phyloP scores from a whole-genome alignment of 495 filamentous ascomycete genomes.

The Xylaria bambusicola region DNA sequence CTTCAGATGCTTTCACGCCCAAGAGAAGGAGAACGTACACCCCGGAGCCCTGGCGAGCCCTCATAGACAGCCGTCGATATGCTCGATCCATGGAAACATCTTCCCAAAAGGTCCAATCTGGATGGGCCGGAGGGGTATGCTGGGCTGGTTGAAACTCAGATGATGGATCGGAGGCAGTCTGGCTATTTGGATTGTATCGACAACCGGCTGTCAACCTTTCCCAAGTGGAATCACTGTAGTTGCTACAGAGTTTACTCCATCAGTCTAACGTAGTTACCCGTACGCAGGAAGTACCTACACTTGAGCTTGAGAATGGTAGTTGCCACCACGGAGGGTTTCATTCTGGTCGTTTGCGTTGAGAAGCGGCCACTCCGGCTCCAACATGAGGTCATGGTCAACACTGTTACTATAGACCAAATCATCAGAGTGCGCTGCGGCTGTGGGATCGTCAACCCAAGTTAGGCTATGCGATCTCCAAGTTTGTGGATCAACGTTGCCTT shows the following conservation, averaged over 20 bases:
- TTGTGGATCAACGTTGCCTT: not conserved
- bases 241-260: not conserved
- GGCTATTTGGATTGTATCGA: not conserved
- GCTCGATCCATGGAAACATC: not conserved
- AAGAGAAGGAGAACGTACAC: not conserved
- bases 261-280: not conserved
- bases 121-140: not conserved
- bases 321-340: not conserved
- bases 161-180: not conserved
- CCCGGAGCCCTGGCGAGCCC: constrained; percentile 6
- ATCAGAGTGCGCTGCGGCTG: not conserved
- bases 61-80: not conserved
- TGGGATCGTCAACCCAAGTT: not conserved
- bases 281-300: not conserved
- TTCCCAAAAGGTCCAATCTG: not conserved
- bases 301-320: not conserved
- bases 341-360: not conserved
- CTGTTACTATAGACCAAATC: not conserved
- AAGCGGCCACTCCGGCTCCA: not conserved
- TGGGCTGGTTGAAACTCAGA: not conserved
- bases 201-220: not conserved
- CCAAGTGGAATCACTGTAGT: not conserved
- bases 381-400: not conserved
- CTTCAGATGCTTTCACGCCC: no score
- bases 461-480: not conserved